Evolutionary conservation across 139 green algal species (phyloP), one percentile per base, ranked within the genome.

Genomic region (Coelastrella sp.): DNA sequence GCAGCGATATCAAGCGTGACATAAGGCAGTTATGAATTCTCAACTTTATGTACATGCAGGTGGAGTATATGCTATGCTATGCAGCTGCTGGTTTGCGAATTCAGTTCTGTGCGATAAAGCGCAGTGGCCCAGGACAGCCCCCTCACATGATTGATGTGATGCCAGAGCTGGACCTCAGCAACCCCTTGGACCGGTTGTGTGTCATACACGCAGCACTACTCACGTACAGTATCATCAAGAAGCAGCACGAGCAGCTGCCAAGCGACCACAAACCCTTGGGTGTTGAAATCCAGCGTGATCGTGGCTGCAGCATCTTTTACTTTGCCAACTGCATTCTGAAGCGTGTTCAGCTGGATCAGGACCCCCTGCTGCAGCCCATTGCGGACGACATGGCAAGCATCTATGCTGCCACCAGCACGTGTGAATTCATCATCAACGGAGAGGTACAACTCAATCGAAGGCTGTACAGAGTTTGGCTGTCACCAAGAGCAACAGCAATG

Each of bases 121-220:
- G 53, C 30, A 27, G 17, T n/a, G 21, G 53, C 21, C 53, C 53
- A 27, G 17, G 21, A 1, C 48, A 57, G 48, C 48, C 48, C 48
- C 17, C 48, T 34, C 17, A 32, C 11, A 5, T 64, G 6, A 27
- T 27, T 32, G 53, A 64, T n/a, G 53, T 64, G 53, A n/a, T 64
- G 53, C 53, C 53, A 64, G 53, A 32, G 21, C 0, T 64, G 17
- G 53, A 64, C 53, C 53, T 64, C 7, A 64, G 17, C 17, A 64
- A 64, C 21, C 19, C 53, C 17, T 64, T 64, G 7, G 53, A 64
- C 21, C 53, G 53, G 53, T n/a, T 64, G 6, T 9, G 2, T 5
- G 53, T 64, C 53, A 64, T 64, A 2, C 53, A 64, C 53, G 30
- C 53, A 64, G 53, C 53, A 64, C 53, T 64, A 27, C 53, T 64